These are phyloP conservation scores for Collariella sp. DNA, from an alignment of 495 filamentous ascomycete genomes.

Conservation along the genomic window DNA sequence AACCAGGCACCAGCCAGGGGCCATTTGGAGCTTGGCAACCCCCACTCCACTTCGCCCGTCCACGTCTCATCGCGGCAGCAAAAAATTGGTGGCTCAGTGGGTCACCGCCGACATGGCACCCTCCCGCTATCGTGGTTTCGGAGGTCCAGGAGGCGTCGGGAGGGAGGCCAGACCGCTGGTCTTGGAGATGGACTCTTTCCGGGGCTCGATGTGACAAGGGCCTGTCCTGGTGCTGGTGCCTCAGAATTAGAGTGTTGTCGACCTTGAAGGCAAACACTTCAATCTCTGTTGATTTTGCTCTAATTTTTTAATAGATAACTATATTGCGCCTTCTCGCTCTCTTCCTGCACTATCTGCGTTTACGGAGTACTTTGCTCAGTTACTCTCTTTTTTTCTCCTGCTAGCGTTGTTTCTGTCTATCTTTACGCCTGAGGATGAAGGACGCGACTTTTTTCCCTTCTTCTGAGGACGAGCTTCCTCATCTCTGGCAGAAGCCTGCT, in stretches of 20 bases:
- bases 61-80: background rate
- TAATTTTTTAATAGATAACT: no score
- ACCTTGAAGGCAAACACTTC: background rate
- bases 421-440: conserved; percentile 2
- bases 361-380: no score
- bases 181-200: background rate
- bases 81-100: background rate
- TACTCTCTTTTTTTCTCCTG: background rate
- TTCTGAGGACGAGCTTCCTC: conserved; percentile 28
- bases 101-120: conserved; percentile 1
- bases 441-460: background rate
- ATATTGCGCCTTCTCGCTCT: background rate
- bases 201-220: background rate
- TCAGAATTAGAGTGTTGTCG: background rate
- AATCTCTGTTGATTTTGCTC: background rate
- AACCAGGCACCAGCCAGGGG: background rate
- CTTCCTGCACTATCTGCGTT: background rate
- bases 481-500: conserved; percentile 40
- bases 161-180: background rate
- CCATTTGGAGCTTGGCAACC: background rate
- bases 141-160: background rate
- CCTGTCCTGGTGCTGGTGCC: background rate
- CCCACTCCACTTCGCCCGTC: background rate
- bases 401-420: background rate
- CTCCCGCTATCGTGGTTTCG: background rate